Conservation (phyloP, 176 grass and related monocot species). For the Raddia guianensis region DNA sequence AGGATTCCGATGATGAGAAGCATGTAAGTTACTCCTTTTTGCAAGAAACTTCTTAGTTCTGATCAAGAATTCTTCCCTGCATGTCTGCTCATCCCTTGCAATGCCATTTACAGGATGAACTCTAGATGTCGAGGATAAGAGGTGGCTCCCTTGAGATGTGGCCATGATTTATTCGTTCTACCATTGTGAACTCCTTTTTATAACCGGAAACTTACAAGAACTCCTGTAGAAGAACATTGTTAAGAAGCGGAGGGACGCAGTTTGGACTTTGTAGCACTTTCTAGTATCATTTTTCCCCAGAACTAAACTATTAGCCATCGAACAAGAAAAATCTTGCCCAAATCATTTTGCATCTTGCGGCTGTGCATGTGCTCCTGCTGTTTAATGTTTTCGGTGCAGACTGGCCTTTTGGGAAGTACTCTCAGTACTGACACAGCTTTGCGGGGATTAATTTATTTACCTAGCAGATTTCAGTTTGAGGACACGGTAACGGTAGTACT, state of each 20-base stretch:
- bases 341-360: not conserved
- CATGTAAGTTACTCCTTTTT: slow-evolving; percentile 24
- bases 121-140: slow-evolving; percentile 60
- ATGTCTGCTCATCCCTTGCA: not conserved
- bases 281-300: slow-evolving; percentile 21
- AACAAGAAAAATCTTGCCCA: slow-evolving; percentile 12
- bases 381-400: not conserved
- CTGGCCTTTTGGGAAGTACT: not conserved
- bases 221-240: slow-evolving; percentile 38
- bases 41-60: not conserved
- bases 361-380: not conserved
- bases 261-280: slow-evolving; percentile 32
- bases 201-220: slow-evolving; percentile 42
- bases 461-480: not conserved
- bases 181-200: slow-evolving; percentile 42
- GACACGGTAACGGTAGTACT: too few species aligned
- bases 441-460: not conserved
- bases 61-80: not conserved
- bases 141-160: not conserved
- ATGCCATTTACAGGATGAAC: slow-evolving; percentile 65
- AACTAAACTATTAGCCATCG: slow-evolving; percentile 22
- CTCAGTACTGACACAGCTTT: not conserved
- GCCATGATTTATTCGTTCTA: slow-evolving; percentile 47
- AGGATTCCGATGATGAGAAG: slow-evolving; percentile 59
- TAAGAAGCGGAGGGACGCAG: not conserved